Percentiles rank a stretch among this genome's conserved stretches.
Conservation (phyloP, 2,329 filamentous ascomycete genomes). For the Xylaria sp. region DNA sequence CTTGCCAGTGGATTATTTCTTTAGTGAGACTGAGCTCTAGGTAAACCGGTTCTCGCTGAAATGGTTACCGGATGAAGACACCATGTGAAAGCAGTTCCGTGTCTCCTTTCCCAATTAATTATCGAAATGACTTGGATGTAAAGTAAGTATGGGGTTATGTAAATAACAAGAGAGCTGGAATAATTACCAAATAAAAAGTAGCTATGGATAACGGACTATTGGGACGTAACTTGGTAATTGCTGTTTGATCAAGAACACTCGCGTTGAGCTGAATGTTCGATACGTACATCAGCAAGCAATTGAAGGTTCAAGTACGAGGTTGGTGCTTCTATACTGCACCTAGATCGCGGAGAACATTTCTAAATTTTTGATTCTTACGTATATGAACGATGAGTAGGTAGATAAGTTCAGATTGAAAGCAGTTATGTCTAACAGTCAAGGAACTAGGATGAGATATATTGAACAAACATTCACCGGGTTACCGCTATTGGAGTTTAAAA, state of each 20-base stretch:
- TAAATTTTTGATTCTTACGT: not conserved
- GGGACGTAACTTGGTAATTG: not conserved
- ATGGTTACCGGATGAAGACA: not conserved
- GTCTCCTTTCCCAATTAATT: not conserved
- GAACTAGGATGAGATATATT: not conserved
- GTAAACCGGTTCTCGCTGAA: not conserved
- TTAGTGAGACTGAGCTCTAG: not conserved
- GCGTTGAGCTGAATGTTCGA: not conserved
- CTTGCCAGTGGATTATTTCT: not conserved
- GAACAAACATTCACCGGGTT: not conserved
- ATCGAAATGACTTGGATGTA: not conserved
- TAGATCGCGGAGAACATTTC: not conserved
- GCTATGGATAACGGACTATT: not conserved
- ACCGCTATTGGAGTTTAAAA: not conserved
- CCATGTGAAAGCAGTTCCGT: not conserved
- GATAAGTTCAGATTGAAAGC: not conserved
- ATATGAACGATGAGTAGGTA: too few species aligned
- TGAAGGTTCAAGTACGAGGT: not conserved
- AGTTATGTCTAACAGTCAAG: not conserved
- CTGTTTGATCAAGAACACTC: not conserved
- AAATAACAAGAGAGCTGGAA: not conserved
- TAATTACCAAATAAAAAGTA: not conserved
- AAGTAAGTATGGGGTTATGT: not conserved
- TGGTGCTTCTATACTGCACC: too few species aligned
- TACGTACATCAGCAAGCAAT: not conserved